phyloP scores from a whole-genome alignment of 1,284 basidiomycete species.

The Rhodotorula sp. region DNA sequence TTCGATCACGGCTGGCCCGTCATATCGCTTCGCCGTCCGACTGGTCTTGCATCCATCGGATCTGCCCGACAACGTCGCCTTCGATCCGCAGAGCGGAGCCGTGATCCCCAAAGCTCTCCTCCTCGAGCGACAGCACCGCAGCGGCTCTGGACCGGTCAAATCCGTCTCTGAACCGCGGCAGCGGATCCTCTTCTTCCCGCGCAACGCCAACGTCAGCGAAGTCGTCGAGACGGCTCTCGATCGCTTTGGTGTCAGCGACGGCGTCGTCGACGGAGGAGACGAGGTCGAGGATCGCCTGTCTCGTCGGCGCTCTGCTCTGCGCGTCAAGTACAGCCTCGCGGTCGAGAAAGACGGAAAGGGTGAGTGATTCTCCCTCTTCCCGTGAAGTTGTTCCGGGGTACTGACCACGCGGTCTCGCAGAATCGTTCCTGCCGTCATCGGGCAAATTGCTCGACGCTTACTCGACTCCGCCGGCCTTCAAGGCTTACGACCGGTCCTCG shows the following conservation, averaged over 20 bases:
- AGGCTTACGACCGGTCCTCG: constrained; percentile 61
- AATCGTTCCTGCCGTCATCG: constrained; percentile 70
- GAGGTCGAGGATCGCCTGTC: constrained; percentile 88
- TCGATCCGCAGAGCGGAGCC: constrained; percentile 85
- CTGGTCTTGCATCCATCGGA: constrained; percentile 82
- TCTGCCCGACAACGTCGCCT: constrained; percentile 86
- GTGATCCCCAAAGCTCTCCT: constrained; percentile 67
- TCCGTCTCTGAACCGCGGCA: constrained; percentile 45
- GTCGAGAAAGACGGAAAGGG: constrained; percentile 56
- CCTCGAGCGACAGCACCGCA: constrained; percentile 37
- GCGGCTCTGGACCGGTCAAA: constrained; percentile 1
- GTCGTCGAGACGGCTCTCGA: constrained; percentile 89
- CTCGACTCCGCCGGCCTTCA: constrained; percentile 68
- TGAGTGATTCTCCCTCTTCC: constrained; percentile 45
- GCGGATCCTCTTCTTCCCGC: constrained; percentile 81
- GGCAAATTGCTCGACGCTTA: constrained; percentile 82
- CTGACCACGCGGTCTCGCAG: constrained; percentile 52
- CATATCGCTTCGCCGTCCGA: constrained; percentile 78
- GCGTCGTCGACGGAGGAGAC: constrained; percentile 95
- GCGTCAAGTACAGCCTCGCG: constrained; percentile 76
- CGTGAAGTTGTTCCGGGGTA: not conserved
- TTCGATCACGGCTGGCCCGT: constrained; percentile 52
- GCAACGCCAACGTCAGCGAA: constrained; percentile 92
- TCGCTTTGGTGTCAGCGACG: constrained; percentile 87
- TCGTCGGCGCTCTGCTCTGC: constrained; percentile 70